Conservation (phyloP, 257 asterid species). For the Scutellaria baicalensis region DNA sequence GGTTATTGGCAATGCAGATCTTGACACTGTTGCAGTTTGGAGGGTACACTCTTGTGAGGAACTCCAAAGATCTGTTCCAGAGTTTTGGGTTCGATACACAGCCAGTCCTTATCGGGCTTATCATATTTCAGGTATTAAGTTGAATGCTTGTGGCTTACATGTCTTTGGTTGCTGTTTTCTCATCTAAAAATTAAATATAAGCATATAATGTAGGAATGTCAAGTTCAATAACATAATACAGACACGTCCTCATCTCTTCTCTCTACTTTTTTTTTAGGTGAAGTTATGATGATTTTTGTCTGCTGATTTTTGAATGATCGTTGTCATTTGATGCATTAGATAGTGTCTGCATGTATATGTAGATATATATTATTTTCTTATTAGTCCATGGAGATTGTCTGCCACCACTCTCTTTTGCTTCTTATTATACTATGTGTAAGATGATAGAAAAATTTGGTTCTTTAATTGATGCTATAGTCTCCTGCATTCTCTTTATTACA, state of each 20-base stretch:
- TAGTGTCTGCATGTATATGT: neutral
- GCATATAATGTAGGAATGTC: too few relatives aligned
- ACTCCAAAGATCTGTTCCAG: slow-evolving; percentile 84
- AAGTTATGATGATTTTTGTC: too few relatives aligned
- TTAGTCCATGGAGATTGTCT: neutral
- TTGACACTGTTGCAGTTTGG: slow-evolving; percentile 89
- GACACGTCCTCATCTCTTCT: too few relatives aligned
- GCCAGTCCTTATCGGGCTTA: slow-evolving; percentile 95
- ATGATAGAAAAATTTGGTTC: neutral
- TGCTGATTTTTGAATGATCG: too few relatives aligned
- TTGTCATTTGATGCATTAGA: neutral
- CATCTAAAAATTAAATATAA: too few relatives aligned
- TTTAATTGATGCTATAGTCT: neutral
- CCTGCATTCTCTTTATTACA: neutral
- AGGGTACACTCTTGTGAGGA: slow-evolving; percentile 91
- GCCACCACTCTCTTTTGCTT: neutral
- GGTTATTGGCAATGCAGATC: slow-evolving; percentile 46
- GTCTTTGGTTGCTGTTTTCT: neutral
- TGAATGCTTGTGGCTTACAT: slow-evolving; percentile 1
- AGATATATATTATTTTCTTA: neutral
- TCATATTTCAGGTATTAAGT: slow-evolving; percentile 79
- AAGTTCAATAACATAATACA: too few relatives aligned
- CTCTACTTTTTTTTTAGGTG: too few relatives aligned
- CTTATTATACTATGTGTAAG: neutral
- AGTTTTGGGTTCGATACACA: slow-evolving; percentile 99